Evolutionary conservation across 2,329 filamentous ascomycete species (phyloP).

Genomic region (Claviceps cyperi): DNA sequence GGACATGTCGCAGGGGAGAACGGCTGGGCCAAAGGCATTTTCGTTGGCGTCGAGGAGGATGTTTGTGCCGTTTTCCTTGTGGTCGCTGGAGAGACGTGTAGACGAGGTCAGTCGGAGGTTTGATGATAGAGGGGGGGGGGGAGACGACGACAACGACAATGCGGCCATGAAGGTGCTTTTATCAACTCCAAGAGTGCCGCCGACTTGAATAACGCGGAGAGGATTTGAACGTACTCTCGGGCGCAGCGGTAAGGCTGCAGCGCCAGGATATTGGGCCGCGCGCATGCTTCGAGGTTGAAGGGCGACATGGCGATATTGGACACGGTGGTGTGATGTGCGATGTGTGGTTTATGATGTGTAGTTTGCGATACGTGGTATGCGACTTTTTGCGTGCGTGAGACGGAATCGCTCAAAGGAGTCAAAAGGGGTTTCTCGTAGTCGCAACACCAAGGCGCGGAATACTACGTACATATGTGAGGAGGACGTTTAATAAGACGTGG

Average conservation of each 20-base stretch:
- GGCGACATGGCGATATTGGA: slow-evolving; percentile 32
- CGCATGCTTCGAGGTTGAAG: slow-evolving; percentile 62
- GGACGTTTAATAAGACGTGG: no score
- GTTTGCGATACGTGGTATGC: no score
- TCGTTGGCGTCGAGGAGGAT: slow-evolving; percentile 37
- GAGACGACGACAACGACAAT: neutral
- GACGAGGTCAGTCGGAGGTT: slow-evolving; percentile 4
- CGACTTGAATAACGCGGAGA: slow-evolving; percentile 4
- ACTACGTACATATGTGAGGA: no score
- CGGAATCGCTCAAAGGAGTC: no score
- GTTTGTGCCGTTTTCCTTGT: slow-evolving; percentile 95
- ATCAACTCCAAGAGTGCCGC: neutral
- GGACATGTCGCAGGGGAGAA: no score
- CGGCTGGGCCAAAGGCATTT: no score
- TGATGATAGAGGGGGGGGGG: no score
- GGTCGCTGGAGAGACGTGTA: slow-evolving; percentile 50
- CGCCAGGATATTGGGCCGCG: slow-evolving; percentile 61
- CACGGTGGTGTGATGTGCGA: neutral
- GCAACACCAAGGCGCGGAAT: no score
- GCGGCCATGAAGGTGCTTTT: neutral
- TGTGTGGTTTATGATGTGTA: no score
- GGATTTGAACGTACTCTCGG: slow-evolving; percentile 43
- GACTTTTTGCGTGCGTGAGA: no score
- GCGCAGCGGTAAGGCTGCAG: slow-evolving; percentile 71
- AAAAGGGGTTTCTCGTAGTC: no score